A percentile compares a stretch with the other conserved stretches of the same genome.
Evolutionary conservation across 768 basidiomycete genomes (phyloP).

Genomic region (Pleurotus citrinopileatus): DNA sequence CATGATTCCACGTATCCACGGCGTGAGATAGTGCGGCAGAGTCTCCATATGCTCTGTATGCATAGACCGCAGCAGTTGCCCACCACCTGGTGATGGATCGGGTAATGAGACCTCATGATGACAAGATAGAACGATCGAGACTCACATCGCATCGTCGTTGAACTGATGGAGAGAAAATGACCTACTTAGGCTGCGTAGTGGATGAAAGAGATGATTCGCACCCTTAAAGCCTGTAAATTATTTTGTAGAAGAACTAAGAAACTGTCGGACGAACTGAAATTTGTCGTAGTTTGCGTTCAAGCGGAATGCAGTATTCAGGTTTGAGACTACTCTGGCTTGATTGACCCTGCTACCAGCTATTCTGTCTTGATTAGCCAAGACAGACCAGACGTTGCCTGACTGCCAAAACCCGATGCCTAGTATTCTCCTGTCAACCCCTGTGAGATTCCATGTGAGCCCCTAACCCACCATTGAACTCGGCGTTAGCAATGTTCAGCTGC

Average conservation of each 20-base stretch:
- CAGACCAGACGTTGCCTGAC: constrained; percentile 47
- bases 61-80: constrained; percentile 50
- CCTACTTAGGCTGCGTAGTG: too few relatives aligned
- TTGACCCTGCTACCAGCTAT: constrained; percentile 34
- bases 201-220: too few relatives aligned
- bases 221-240: constrained; percentile 16
- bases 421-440: not conserved
- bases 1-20: constrained; percentile 45
- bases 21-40: constrained; percentile 39
- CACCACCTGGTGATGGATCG: constrained; percentile 46
- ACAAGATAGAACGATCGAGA: not conserved
- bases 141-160: constrained; percentile 48
- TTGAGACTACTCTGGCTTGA: constrained; percentile 32
- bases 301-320: constrained; percentile 38
- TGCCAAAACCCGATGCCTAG: constrained; percentile 53
- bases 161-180: too few relatives aligned
- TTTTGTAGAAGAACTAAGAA: not conserved
- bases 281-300: constrained; percentile 39
- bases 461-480: constrained; percentile 40
- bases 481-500: constrained; percentile 32
- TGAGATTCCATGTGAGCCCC: not conserved
- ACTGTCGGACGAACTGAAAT: constrained; percentile 30
- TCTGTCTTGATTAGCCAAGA: constrained; percentile 47
- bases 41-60: constrained; percentile 46
- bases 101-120: not conserved